Evolutionary conservation across 2,329 filamentous ascomycete species (phyloP).

Genomic region (Fusarium udum): DNA sequence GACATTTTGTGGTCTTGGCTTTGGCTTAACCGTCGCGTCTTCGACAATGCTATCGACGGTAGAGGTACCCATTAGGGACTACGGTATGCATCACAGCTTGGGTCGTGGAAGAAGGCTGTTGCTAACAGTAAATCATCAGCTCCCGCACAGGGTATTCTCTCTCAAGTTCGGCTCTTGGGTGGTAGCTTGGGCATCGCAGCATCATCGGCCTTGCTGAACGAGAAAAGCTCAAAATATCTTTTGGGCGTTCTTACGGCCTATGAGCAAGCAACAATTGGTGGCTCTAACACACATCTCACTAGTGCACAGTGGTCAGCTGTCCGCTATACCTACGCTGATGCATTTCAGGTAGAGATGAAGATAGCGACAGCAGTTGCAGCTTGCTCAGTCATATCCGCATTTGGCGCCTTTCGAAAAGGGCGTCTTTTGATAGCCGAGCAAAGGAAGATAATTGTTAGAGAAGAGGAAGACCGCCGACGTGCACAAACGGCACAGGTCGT

Average conservation of each 20-base stretch:
- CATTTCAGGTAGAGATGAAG: conserved; percentile 59
- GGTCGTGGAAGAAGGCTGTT: neutral
- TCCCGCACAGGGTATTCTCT: conserved; percentile 62
- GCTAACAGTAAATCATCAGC: conserved; percentile 48
- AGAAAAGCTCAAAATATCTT: conserved; percentile 45
- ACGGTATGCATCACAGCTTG: conserved; percentile 48
- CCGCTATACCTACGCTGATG: conserved; percentile 53
- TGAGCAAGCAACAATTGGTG: conserved; percentile 43
- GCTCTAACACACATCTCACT: conserved; percentile 37
- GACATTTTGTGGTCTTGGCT: conserved; percentile 62
- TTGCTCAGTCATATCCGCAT: conserved; percentile 51
- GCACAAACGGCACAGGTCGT: conserved; percentile 1
- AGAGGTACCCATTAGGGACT: conserved; percentile 56
- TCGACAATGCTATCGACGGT: conserved; percentile 57
- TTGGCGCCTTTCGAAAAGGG: conserved; percentile 51
- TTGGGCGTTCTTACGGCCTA: conserved; percentile 41
- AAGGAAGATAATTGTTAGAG: conserved; percentile 23
- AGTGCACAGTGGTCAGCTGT: conserved; percentile 46
- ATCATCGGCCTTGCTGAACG: conserved; percentile 57
- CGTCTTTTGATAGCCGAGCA: conserved; percentile 33
- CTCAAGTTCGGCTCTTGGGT: conserved; percentile 61
- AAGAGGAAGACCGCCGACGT: conserved; percentile 29
- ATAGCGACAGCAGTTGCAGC: conserved; percentile 55
- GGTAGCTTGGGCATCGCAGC: conserved; percentile 65
- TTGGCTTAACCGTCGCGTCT: conserved; percentile 58